Conservation (phyloP, 441 rosid species). For the Euphorbia corollata region DNA sequence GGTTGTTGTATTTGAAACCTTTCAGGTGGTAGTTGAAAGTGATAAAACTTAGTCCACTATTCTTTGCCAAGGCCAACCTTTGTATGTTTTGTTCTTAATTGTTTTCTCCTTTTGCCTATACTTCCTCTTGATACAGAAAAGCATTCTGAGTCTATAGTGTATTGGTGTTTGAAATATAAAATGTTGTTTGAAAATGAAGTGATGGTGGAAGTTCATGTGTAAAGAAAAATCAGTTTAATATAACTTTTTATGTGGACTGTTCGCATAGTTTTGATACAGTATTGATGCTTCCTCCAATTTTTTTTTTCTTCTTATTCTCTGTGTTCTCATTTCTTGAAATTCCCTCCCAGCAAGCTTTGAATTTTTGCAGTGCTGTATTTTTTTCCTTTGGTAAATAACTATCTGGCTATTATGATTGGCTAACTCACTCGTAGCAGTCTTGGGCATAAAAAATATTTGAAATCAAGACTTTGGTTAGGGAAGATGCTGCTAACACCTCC, state of each 20-base stretch:
- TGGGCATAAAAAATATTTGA: not conserved
- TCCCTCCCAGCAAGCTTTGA: not conserved
- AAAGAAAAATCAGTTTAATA: no score
- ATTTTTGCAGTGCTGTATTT: not conserved
- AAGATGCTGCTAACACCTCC: no score
- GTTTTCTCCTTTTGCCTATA: not conserved
- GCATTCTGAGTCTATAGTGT: not conserved
- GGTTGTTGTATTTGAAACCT: not conserved
- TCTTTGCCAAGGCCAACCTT: not conserved
- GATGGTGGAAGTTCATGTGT: no score
- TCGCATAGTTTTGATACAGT: no score
- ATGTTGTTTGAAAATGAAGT: not conserved
- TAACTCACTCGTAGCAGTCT: not conserved
- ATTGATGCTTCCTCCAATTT: not conserved
- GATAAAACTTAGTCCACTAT: no score
- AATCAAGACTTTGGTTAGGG: not conserved
- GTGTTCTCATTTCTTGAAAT: not conserved
- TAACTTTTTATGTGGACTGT: no score
- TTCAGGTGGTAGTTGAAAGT: no score
- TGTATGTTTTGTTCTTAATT: not conserved
- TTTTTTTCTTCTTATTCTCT: not conserved
- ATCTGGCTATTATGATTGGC: not conserved
- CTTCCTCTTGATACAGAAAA: not conserved
- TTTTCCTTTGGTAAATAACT: not conserved
- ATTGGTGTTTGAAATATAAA: not conserved